These are phyloP conservation scores for Metarhizium rileyi DNA, from an alignment of 2,329 filamentous ascomycete species.

Conservation along the genomic window DNA sequence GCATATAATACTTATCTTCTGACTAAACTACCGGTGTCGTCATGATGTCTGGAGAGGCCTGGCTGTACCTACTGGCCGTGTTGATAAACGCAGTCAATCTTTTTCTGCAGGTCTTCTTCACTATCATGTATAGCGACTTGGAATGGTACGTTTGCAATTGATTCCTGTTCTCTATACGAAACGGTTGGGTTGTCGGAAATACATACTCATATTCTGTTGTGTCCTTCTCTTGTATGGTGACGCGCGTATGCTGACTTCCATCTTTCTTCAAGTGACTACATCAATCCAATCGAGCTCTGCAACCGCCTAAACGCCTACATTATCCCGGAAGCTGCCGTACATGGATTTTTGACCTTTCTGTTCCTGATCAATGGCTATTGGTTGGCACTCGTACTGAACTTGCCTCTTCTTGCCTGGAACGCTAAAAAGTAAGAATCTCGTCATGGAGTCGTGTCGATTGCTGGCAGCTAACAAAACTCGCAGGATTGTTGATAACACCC, in stretches of 20 bases:
- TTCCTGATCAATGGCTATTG: conserved; percentile 99
- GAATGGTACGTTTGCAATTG: conserved; percentile 71
- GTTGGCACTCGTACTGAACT: conserved; percentile 82
- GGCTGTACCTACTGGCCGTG: conserved; percentile 95
- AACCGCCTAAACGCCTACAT: conserved; percentile 99
- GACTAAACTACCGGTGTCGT: conserved; percentile 1
- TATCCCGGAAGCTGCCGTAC: conserved; percentile 93
- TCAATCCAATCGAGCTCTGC: conserved; percentile 99
- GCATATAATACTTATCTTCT: neutral
- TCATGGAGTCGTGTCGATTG: neutral
- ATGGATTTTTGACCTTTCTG: conserved; percentile 88
- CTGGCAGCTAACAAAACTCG: neutral
- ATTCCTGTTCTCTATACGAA: neutral
- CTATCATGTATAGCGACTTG: conserved; percentile 99
- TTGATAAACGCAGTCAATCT: conserved; percentile 99
- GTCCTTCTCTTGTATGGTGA: conserved; percentile 16
- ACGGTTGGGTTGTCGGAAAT: no score
- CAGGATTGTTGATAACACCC: conserved; percentile 94
- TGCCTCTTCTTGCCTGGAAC: conserved; percentile 88
- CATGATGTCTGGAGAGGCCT: conserved; percentile 91
- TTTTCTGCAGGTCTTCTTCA: conserved; percentile 99
- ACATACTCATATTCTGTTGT: no score
- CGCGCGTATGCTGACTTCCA: conserved; percentile 9
- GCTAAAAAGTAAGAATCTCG: conserved; percentile 74
- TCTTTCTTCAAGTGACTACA: conserved; percentile 68